Evolutionary conservation across 805 yeast genomes (phyloP), one percentile per base, ranked within the genome.

Genomic region (Lipomyces orientalis): DNA sequence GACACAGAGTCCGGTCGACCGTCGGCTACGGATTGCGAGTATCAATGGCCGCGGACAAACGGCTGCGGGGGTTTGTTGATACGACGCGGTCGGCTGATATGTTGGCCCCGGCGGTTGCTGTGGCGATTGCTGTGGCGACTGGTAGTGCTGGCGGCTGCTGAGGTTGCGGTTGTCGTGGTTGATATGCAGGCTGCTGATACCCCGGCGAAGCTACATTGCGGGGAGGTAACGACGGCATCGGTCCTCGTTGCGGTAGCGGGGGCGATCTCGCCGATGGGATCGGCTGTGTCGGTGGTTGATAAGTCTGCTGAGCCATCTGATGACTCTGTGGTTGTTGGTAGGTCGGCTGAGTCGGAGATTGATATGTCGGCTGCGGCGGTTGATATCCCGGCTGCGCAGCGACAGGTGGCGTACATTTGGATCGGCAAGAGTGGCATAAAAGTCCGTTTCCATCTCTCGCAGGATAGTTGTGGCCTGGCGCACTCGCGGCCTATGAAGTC

Each of bases 11-110:
- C 14, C 22, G 43, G 58, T 37, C 25, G 62, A 14, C 60, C 37
- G 19, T 58, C 64, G 14, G 73, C 35, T 16, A 65, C 58, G 2
- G 71, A 71, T 29, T 62, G 71, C 8, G 71, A 66, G 52, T 58
- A 57, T 25, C 61, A 63, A 34, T 68, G 71, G n/a, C 72, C 70
- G 33, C 61, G 58, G 16, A 55, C 60, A 54, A 65, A 61, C 6
- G 68, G 62, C 37, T 37, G 61, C 58, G 52, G 19, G 33, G 33
- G 59, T 56, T n/a, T 64, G 71, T 14, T 7, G 64, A 43, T 43
- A n/a, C n/a, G n/a, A n/a, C n/a, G n/a, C 61, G 16, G 58, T 33
- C 25, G 61, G 51, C 9, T 51, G 51, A 12, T 43, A 37, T 14
- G 49, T 52, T 14, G 58, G 61, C 35, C 62, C 62, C 19, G 67